Evolutionary conservation across 805 yeast genomes (phyloP).

Genomic region (Kodamaea kaohsiungensis): DNA sequence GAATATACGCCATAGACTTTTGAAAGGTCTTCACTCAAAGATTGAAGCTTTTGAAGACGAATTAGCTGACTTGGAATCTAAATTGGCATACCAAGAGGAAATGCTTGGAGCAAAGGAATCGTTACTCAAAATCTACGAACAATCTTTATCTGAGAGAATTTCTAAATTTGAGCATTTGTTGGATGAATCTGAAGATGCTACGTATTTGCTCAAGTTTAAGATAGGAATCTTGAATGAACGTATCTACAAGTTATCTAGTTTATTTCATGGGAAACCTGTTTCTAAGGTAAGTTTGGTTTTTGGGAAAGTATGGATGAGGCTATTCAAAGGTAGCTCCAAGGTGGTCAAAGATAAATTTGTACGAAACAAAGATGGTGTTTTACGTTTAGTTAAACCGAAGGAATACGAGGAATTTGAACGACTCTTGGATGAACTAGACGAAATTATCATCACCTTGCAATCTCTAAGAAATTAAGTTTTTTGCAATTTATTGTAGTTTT

Average conservation of each 20-base stretch:
- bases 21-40: slow-evolving; percentile 3
- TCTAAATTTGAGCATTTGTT: not conserved
- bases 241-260: not conserved
- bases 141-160: not conserved
- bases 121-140: not conserved
- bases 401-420: not conserved
- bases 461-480: not conserved
- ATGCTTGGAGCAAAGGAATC: not conserved
- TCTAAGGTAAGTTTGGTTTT: not conserved
- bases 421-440: not conserved
- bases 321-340: not conserved
- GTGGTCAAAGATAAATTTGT: not conserved
- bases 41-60: not conserved
- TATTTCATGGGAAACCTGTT: not conserved
- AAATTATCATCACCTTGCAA: not conserved
- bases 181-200: not conserved
- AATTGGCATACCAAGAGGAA: slow-evolving; percentile 1
- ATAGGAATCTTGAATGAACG: not conserved
- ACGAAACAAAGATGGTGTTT: not conserved
- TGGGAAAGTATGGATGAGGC: not conserved
- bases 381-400: not conserved
- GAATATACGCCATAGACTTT: not conserved
- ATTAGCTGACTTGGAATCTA: not conserved
- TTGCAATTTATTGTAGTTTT: not conserved
- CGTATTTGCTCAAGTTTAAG: not conserved